Conservation (phyloP, 192 early-diverging fungal genomes). For the Nowakowskiella sp. region DNA sequence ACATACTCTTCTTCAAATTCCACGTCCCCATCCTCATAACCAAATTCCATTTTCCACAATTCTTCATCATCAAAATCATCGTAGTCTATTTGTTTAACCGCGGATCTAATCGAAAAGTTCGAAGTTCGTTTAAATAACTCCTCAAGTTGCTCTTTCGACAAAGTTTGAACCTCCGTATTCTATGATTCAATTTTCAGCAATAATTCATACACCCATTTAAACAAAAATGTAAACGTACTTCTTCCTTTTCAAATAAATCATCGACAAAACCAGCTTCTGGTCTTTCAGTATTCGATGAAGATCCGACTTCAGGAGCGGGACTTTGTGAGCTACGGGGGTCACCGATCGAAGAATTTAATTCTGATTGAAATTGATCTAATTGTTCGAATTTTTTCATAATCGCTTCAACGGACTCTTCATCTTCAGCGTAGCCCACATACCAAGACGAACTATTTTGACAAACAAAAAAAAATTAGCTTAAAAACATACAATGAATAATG, state of each 20-base stretch:
- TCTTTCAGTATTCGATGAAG: too few species aligned
- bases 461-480: too few species aligned
- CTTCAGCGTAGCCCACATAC: constrained; percentile 96
- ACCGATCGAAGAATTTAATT: too few species aligned
- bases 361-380: constrained; percentile 78
- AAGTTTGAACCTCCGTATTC: too few species aligned
- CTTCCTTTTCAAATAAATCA: too few species aligned
- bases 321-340: too few species aligned
- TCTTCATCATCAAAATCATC: constrained; percentile 67
- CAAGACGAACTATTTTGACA: constrained; percentile 39
- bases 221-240: too few species aligned
- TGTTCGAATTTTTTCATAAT: constrained; percentile 99
- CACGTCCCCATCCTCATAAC: constrained; percentile 55
- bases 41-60: constrained; percentile 69
- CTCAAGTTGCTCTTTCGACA: constrained; percentile 59
- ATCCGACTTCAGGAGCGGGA: too few species aligned
- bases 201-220: too few species aligned
- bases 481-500: too few species aligned
- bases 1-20: constrained; percentile 71
- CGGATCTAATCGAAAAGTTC: constrained; percentile 68
- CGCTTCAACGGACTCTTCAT: constrained; percentile 88
- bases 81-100: constrained; percentile 46
- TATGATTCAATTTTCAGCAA: too few species aligned
- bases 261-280: too few species aligned
- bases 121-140: constrained; percentile 87